phyloP scores from a whole-genome alignment of 495 filamentous ascomycete genomes.

The Thozetella sp. region DNA sequence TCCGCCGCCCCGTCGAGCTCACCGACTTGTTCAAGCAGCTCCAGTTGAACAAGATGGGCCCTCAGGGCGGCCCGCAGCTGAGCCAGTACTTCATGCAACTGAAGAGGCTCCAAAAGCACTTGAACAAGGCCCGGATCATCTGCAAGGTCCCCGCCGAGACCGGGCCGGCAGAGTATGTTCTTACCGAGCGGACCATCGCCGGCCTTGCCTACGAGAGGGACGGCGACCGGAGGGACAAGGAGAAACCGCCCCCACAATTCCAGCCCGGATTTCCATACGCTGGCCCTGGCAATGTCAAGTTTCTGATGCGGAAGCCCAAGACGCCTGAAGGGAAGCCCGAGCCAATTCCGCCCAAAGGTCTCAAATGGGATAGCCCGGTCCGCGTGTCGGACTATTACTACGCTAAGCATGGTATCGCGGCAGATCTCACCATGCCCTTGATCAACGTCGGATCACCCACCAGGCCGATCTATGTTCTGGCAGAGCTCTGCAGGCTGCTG shows the following conservation, averaged over 20 bases:
- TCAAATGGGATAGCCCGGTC: slow-evolving; percentile 20
- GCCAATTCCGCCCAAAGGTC: slow-evolving; percentile 12
- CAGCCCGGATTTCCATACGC: slow-evolving; percentile 1
- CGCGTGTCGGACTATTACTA: slow-evolving; percentile 33
- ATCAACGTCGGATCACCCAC: slow-evolving; percentile 67
- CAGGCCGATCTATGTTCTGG: slow-evolving; percentile 65
- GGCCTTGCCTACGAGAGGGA: slow-evolving; percentile 38
- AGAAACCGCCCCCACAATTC: background rate
- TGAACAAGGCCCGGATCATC: slow-evolving; percentile 45
- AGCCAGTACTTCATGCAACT: background rate
- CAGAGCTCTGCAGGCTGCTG: slow-evolving; percentile 65
- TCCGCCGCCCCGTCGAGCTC: slow-evolving; percentile 28
- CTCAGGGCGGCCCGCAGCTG: background rate
- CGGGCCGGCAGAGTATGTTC: slow-evolving; percentile 30
- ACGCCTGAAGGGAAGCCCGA: background rate
- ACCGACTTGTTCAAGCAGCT: slow-evolving; percentile 16
- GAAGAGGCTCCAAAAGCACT: slow-evolving; percentile 33
- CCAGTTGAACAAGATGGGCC: slow-evolving; percentile 8
- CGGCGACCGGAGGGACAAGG: slow-evolving; percentile 6
- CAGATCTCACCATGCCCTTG: slow-evolving; percentile 53
- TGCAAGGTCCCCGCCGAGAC: slow-evolving; percentile 36
- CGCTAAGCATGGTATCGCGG: slow-evolving; percentile 27
- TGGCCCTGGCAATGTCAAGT: slow-evolving; percentile 15
- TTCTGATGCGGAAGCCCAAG: slow-evolving; percentile 15
- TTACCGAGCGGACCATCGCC: slow-evolving; percentile 42